Evolutionary conservation across 2,329 filamentous ascomycete genomes (phyloP), one percentile per base, ranked within the genome.

Genomic region (Aureobasidium lini): DNA sequence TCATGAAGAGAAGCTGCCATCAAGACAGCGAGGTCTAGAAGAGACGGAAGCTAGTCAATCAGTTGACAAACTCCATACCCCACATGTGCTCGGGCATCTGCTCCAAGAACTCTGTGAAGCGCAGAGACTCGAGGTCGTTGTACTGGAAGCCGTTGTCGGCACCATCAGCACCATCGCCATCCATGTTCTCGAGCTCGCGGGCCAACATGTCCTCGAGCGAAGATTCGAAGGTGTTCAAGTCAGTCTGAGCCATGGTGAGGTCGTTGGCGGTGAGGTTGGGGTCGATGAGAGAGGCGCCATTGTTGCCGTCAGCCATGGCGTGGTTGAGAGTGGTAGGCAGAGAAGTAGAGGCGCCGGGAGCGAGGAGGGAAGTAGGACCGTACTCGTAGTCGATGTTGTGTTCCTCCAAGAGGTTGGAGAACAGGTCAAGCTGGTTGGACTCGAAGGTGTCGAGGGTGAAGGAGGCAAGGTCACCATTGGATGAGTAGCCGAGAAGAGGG

Each of bases 41-140:
- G 16, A n/a, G 16, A 23, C 4, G 23, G 23, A 23, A 23, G 23
- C 23, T 9, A 34, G 10, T 6, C n/a, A 4, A 18, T 44, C 10
- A 59, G 34, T 60, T 50, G 36, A 60, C 50, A 31, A 60, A 60
- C 43, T 60, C 52, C 49, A 57, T 56, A 36, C 49, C 59, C 59
- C 59, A 60, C 59, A 56, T 57, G 34, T 60, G 49, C 49, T 60
- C 49, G 16, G 59, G 59, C 59, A 60, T 60, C 36, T 60, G 49
- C 42, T 56, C 59, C 23, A 60, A 29, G 28, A 60, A 56, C 34
- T 57, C 52, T 31, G 49, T 54, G 37, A 60, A 60, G 36, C 59
- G 59, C 50, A 56, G 49, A 39, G 59, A 47, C 59, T 57, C 59
- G 18, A 54, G 29, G 34, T 56, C 42, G 28, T 54, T 57, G 49